These are phyloP conservation scores for Ophioceras dolichostomum DNA, from an alignment of 2,329 filamentous ascomycete species.

Conservation along the genomic window DNA sequence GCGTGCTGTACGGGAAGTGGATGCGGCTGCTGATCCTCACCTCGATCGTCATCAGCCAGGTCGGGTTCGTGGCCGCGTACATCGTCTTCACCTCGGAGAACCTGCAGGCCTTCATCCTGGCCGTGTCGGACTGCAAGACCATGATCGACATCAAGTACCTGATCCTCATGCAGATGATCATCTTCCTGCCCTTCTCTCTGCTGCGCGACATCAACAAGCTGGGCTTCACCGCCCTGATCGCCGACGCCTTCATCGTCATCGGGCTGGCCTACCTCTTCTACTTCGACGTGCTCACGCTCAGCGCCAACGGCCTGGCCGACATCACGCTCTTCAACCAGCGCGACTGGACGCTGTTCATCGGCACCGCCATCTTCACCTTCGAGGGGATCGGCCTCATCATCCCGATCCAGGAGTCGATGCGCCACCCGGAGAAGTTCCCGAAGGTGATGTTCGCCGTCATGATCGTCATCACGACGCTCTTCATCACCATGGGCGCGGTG, in stretches of 20 bases:
- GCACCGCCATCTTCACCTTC: slow-evolving; percentile 97
- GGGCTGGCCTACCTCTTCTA: slow-evolving; percentile 92
- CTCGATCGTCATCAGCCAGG: slow-evolving; percentile 90
- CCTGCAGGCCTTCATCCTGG: slow-evolving; percentile 84
- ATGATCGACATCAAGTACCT: slow-evolving; percentile 79
- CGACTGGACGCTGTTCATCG: slow-evolving; percentile 96
- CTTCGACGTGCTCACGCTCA: slow-evolving; percentile 81
- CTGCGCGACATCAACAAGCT: slow-evolving; percentile 96
- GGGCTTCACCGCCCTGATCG: slow-evolving; percentile 84
- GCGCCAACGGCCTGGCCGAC: slow-evolving; percentile 64
- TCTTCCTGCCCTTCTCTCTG: slow-evolving; percentile 88
- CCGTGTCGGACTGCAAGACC: slow-evolving; percentile 77
- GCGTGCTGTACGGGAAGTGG: slow-evolving; percentile 79
- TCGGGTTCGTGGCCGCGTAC: slow-evolving; percentile 90
- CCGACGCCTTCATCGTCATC: slow-evolving; percentile 87
- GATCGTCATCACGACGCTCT: slow-evolving; percentile 87
- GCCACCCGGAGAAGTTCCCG: slow-evolving; percentile 79
- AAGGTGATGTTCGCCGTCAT: slow-evolving; percentile 81
- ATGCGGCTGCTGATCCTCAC: slow-evolving; percentile 78
- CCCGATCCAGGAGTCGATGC: slow-evolving; percentile 96
- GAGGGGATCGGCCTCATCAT: slow-evolving; percentile 97
- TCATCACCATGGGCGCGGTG: slow-evolving; percentile 80
- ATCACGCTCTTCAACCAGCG: slow-evolving; percentile 82
- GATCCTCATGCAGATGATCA: slow-evolving; percentile 87
- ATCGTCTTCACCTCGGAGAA: slow-evolving; percentile 97